Base-by-base conservation (phyloP, 495 filamentous ascomycete species). In the Tuber umbilicatum region DNA sequence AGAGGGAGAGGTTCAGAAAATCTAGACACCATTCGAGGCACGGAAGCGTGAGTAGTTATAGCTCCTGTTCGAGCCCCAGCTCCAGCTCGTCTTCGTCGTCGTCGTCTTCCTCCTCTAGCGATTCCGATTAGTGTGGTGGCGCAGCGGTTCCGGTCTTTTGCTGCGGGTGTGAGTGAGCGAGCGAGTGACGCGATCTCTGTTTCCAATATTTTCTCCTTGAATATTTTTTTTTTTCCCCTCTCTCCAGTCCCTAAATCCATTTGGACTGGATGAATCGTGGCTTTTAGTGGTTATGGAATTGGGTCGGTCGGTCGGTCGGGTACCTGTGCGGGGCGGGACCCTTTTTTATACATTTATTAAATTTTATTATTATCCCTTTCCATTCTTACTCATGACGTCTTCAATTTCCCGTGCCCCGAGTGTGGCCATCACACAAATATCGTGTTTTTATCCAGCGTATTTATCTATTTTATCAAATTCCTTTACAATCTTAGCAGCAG, bases 1-100 rank as follows among this genome's bases (percentile, higher is more conserved):
- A 76, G 74, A 75, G 76, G 73, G 78, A 74, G 71, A 80, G 80
- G 80, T 80, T 80, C 73, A 75, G 75, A 70, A 68, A 31, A 45
- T 74, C 75, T 39, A 69, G 70, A 27, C 68, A 79, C 12, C 71
- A 76, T 38, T 70, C 70, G 55, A 73, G 71, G 31, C 50, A 69
- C 42, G 73, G 78, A 41, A 78, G 78, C 17, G 77, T 70, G 10
- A 79, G 77, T 31, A 79, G 76, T 71, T 71, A 73, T 35, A 75
- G 70, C n/a, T 70, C 50, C 1, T 76, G 42, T 45, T 19, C 42
- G 42, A 45, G 78, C 70, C 77, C 78, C 0, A 80, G 78, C 39
- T 74, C 75, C 2, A 73, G 73, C 38, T 80, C 79, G 10, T 73
- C 74, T 10, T 78, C 76, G 6, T 60, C 41, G 9, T 71, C 55